These are phyloP conservation scores for Ceratobasidium sp. DNA, from an alignment of 1,284 basidiomycete genomes.

Conservation along the genomic window DNA sequence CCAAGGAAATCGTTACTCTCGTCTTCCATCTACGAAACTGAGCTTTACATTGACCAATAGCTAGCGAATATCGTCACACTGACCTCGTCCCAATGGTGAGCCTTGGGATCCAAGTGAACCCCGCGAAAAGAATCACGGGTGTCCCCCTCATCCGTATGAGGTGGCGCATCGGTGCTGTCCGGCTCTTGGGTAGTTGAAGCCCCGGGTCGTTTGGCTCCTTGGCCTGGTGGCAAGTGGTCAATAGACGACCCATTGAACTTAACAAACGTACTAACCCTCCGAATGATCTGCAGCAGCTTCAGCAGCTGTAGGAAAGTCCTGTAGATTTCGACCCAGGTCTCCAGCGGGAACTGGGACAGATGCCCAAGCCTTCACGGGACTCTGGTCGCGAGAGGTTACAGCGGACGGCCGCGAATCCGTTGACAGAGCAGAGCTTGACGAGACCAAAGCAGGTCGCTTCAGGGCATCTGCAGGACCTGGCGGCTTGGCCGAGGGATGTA, in stretches of 20 bases:
- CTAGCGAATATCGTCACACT: slow-evolving; percentile 53
- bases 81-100: slow-evolving; percentile 96
- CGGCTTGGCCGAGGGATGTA: slow-evolving; percentile 33
- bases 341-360: slow-evolving; percentile 16
- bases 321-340: slow-evolving; percentile 17
- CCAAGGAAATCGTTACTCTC: slow-evolving; percentile 91
- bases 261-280: slow-evolving; percentile 51
- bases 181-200: slow-evolving; percentile 4
- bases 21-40: slow-evolving; percentile 73
- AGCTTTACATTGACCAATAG: background rate
- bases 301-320: slow-evolving; percentile 90
- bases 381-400: slow-evolving; percentile 16
- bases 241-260: background rate
- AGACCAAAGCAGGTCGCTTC: slow-evolving; percentile 33
- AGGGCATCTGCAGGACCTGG: slow-evolving; percentile 8
- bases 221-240: background rate
- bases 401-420: slow-evolving; percentile 26
- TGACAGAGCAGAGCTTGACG: slow-evolving; percentile 27
- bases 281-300: slow-evolving; percentile 82
- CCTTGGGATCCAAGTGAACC: slow-evolving; percentile 89
- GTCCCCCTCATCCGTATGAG: slow-evolving; percentile 54
- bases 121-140: slow-evolving; percentile 93
- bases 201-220: slow-evolving; percentile 33
- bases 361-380: slow-evolving; percentile 47
- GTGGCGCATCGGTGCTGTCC: background rate